phyloP scores from a whole-genome alignment of 345 rosid genomes.

The Luvunga scandens region DNA sequence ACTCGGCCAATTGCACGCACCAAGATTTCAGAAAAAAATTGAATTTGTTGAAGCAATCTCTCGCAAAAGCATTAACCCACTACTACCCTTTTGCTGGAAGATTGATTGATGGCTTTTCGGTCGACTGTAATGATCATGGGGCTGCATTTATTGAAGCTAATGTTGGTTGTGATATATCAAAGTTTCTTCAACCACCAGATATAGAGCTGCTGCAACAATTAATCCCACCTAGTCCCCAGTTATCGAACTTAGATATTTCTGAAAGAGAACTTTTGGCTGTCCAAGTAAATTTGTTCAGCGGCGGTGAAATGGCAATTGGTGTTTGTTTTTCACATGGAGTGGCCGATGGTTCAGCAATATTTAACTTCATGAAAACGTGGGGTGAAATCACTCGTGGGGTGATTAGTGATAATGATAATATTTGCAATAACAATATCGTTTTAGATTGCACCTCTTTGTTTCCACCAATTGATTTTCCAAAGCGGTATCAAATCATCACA shows the following conservation, averaged over 20 bases:
- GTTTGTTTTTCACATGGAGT: conserved; percentile 20
- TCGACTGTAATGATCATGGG: conserved; percentile 30
- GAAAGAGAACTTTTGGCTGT: conserved; percentile 1
- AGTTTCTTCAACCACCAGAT: conserved; percentile 12
- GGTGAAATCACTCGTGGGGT: conserved; percentile 12
- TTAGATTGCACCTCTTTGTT: conserved; percentile 19
- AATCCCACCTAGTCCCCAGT: conserved; percentile 8
- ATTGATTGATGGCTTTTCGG: conserved; percentile 4
- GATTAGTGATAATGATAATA: too few relatives aligned
- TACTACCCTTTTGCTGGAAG: conserved; percentile 30
- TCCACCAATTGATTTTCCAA: conserved; percentile 1
- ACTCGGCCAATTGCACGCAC: background rate
- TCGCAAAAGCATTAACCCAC: conserved; percentile 14
- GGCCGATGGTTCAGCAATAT: conserved; percentile 23
- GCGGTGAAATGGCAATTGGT: conserved; percentile 29
- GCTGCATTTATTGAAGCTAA: conserved; percentile 17
- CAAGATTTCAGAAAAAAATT: background rate
- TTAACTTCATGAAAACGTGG: conserved; percentile 21
- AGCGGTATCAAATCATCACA: background rate
- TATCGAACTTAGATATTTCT: background rate
- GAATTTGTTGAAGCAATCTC: conserved; percentile 14
- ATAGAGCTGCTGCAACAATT: conserved; percentile 6
- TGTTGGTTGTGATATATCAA: conserved; percentile 4
- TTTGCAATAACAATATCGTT: background rate
- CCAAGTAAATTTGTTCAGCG: conserved; percentile 27